Conservation (phyloP, 768 basidiomycete species). For the Suillus sp. region DNA sequence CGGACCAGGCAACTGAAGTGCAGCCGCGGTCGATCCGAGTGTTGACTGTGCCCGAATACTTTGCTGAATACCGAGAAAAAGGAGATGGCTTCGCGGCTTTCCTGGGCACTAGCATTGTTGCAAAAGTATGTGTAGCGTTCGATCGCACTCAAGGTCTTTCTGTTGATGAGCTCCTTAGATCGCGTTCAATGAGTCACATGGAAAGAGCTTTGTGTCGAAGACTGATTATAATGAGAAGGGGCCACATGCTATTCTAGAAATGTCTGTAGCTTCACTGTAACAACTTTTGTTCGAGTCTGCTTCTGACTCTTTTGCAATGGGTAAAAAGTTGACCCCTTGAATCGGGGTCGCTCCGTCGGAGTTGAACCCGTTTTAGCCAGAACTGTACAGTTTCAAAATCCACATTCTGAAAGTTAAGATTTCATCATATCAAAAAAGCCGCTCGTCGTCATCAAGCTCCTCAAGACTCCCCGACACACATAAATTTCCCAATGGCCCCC, state of each 20-base stretch:
- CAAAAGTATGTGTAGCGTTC: conserved; percentile 56
- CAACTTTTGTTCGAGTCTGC: not conserved
- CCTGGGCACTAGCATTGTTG: conserved; percentile 81
- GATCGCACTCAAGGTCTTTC: conserved; percentile 1
- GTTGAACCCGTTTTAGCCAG: conserved; percentile 21
- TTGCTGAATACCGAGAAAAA: conserved; percentile 85
- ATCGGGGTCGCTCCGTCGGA: conserved; percentile 21
- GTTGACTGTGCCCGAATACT: conserved; percentile 82
- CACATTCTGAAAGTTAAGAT: conserved; percentile 21
- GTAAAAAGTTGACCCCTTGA: not conserved
- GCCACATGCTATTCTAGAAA: conserved; percentile 74
- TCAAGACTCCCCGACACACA: conserved; percentile 18
- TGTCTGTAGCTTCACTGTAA: conserved; percentile 73
- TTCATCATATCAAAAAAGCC: conserved; percentile 10
- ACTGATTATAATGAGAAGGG: conserved; percentile 73
- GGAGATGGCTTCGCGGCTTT: conserved; percentile 83
- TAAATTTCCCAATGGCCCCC: conserved; percentile 73
- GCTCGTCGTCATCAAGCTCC: conserved; percentile 14
- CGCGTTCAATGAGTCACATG: conserved; percentile 67
- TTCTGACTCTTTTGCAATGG: not conserved
- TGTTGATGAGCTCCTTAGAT: conserved; percentile 45
- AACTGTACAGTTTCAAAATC: conserved; percentile 36
- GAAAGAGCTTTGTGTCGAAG: conserved; percentile 77
- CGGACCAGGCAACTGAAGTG: conserved; percentile 69
- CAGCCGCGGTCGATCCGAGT: conserved; percentile 68